A percentile compares a stretch with the other conserved stretches of the same genome.
phyloP scores from a whole-genome alignment of 257 asterid genomes.

The Cruciata laevipes region DNA sequence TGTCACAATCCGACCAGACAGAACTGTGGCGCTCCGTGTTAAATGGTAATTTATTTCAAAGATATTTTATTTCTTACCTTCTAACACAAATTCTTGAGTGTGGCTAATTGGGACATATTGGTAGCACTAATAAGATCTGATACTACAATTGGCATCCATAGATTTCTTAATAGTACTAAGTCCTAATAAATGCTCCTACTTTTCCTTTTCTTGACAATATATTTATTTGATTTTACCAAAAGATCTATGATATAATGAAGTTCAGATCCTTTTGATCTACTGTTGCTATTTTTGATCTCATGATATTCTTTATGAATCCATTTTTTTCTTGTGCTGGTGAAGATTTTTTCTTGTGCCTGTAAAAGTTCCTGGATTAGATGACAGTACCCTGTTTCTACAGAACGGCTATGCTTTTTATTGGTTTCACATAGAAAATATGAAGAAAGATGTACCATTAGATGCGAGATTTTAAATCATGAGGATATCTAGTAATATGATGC shows the following conservation, averaged over 20 bases:
- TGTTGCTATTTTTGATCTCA: background rate
- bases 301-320: background rate
- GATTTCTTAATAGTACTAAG: background rate
- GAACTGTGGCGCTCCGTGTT: constrained; percentile 90
- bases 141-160: too few species aligned
- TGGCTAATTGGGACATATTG: background rate
- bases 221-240: background rate
- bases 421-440: background rate
- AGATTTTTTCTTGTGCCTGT: constrained; percentile 7
- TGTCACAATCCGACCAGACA: constrained; percentile 89
- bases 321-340: background rate
- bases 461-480: background rate
- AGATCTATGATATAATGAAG: background rate
- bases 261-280: constrained; percentile 2
- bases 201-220: background rate
- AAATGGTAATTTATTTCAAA: constrained; percentile 34
- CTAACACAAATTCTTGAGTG: background rate
- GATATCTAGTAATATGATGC: background rate
- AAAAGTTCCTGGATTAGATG: background rate
- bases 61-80: background rate
- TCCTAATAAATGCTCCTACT: background rate
- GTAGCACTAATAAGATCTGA: background rate
- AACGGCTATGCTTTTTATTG: background rate
- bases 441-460: too few species aligned
- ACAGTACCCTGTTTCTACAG: background rate